Conservation (phyloP, 495 filamentous ascomycete species). For the Massariosphaeria phaeospora region DNA sequence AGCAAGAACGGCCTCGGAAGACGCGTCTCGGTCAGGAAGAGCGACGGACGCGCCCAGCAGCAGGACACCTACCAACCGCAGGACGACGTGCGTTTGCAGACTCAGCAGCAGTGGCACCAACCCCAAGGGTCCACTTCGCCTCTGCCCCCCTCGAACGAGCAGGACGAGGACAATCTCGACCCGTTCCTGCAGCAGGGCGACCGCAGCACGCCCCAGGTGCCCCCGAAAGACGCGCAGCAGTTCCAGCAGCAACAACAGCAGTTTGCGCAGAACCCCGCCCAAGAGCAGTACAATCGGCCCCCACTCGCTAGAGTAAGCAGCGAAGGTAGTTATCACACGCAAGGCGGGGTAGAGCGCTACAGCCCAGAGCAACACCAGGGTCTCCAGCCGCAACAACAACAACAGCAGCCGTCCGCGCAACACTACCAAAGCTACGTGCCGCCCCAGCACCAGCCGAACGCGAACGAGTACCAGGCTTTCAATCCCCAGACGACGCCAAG, state of each 20-base stretch:
- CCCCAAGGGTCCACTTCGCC: conserved; percentile 28
- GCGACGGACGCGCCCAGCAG: conserved; percentile 1
- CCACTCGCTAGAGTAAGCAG: conserved; percentile 33
- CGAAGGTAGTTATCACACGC: conserved; percentile 30
- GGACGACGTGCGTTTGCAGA: conserved; percentile 4
- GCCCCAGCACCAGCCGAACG: conserved; percentile 19
- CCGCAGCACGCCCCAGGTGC: conserved; percentile 20
- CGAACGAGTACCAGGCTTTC: conserved; percentile 32
- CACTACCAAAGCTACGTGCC: conserved; percentile 31
- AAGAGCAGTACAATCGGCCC: conserved; percentile 31
- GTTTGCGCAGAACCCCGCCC: conserved; percentile 24
- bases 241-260: conserved; percentile 23
- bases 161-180: conserved; percentile 34
- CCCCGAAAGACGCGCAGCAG: conserved; percentile 24
- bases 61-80: background rate
- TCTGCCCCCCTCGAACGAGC: conserved; percentile 30
- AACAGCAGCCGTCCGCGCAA: conserved; percentile 16
- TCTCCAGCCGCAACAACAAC: conserved; percentile 21
- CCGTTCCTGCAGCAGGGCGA: conserved; percentile 34
- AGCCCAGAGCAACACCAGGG: conserved; percentile 32
- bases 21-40: conserved; percentile 27
- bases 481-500: conserved; percentile 22
- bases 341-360: conserved; percentile 33
- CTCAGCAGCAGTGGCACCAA: conserved; percentile 25
- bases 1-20: conserved; percentile 27